Base-by-base conservation (phyloP, 1,139 yeast genomes). In the Blastobotrys persicus region DNA sequence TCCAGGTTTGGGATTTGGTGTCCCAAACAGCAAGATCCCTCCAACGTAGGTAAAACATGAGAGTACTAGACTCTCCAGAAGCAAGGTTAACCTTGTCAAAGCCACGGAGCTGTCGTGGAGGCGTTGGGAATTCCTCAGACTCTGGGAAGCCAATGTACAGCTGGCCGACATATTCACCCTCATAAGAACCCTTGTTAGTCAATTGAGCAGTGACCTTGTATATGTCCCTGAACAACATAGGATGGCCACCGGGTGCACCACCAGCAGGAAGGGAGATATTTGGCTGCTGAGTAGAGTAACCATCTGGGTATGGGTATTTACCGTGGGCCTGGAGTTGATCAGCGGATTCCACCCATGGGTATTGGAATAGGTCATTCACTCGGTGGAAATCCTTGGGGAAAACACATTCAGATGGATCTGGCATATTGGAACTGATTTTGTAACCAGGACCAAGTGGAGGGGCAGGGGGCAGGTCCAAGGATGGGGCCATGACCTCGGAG, bases 1-100 rank as follows among this genome's bases (percentile, higher is more conserved):
- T 69, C 87, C 88, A 82, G 50, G 79, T 78, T 61, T 81, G 85
- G 13, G 75, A 71, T 31, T 62, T 71, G 1, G 77, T 68, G 61
- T 81, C 85, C 86, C 86, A 82, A 28, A 76, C 68, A 53, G 82
- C 73, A 57, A 82, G 65, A 62, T 82, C 87, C 52, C 83, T 71
- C 57, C 79, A 75, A 52, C 73, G 64, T 20, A 82, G 67, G 45
- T 74, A 73, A 59, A 81, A 81, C 26, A 60, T 61, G 11, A 79
- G 69, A 17, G 62, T 62, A 2, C 67, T 66, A 0, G 71, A 55
- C 42, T 69, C 69, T 0, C 79, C 80, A 11, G 78, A 70, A n/a
- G 69, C 71, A 40, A 80, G 61, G 47, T 68, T 71, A 1, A 79
- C 76, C 64, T 81, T 82, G 45, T 79, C 83, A 59, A 80, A 79